phyloP scores from a whole-genome alignment of 2,329 filamentous ascomycete species.

The Colletotrichum sp. region DNA sequence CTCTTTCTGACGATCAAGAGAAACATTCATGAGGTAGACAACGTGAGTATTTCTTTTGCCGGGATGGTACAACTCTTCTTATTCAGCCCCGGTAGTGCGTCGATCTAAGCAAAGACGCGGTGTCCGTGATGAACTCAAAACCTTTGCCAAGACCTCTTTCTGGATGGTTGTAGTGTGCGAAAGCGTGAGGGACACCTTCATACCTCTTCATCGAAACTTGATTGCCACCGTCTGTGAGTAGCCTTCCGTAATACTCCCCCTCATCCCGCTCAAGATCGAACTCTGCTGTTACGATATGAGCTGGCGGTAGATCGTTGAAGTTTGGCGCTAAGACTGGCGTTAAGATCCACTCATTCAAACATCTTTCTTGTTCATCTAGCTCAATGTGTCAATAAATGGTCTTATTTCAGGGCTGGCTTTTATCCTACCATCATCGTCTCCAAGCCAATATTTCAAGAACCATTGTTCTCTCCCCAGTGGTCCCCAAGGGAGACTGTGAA shows the following conservation, averaged over 20 bases:
- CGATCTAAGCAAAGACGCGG: neutral
- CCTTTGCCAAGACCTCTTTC: conserved; percentile 27
- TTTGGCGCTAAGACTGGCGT: conserved; percentile 28
- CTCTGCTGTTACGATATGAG: conserved; percentile 38
- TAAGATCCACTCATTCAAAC: neutral
- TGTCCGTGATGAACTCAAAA: conserved; percentile 32
- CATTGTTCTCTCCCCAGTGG: conserved; percentile 33
- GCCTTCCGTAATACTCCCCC: conserved; percentile 29
- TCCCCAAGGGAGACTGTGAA: conserved; percentile 30
- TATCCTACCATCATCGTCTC: conserved; percentile 27
- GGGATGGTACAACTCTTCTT: too few species aligned
- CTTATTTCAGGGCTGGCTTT: neutral
- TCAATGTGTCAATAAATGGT: neutral
- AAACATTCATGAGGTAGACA: too few species aligned
- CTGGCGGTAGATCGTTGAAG: conserved; percentile 29
- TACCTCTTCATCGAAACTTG: conserved; percentile 31
- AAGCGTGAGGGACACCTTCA: conserved; percentile 32
- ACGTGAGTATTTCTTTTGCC: too few species aligned
- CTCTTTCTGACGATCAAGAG: too few species aligned
- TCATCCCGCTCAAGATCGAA: conserved; percentile 40
- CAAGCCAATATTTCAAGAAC: conserved; percentile 35
- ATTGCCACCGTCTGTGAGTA: conserved; percentile 28
- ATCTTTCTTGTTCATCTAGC: neutral
- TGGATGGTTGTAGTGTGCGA: conserved; percentile 33
- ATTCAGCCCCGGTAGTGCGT: too few species aligned